Base-by-base conservation (phyloP, 345 rosid genomes). In the Mangifera indica region DNA sequence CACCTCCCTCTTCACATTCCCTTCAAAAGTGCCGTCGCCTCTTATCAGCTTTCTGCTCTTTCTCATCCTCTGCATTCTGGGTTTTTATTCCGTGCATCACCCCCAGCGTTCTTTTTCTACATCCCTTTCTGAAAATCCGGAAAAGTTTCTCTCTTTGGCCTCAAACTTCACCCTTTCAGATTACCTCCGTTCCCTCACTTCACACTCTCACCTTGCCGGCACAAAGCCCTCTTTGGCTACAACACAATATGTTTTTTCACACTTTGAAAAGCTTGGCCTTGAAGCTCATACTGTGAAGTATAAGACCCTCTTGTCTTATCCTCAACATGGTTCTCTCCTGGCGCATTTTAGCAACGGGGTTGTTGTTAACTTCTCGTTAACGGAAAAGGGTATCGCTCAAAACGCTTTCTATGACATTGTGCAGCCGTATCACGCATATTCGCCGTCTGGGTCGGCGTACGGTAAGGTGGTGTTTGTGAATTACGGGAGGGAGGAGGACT, bases 151-250 rank as follows among this genome's bases (percentile, higher is more conserved):
- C 62, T 92, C 95, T 64, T 79, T 82, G 61, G 82, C 91, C 75
- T 64, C 87, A 55, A 92, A 92, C 88, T 59, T 63, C 85, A 86
- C 99, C 63, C 3, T 92, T 77, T 73, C 98, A 64, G 70, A 91
- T 24, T 88, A 95, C 87, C 99, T 90, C 80, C 96, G 86, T 62
- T 72, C 81, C 62, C 91, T 95, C 80, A 92, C 97, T 12, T 81
- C 60, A 54, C 93, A 72, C 71, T 88, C 95, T 32, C 98, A 94
- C 79, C 87, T 94, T 74, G 98, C 98, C 57, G 98, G 98, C 52
- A 94, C 98, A 1, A 55, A 75, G 9, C 86, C 87, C 61, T 85
- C 96, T 25, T 70, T 79, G 22, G 85, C 82, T 71, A 83, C 96
- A 1, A 73, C 74, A 67, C 69, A 60, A 61, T 87, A 86, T 84